Conservation (phyloP, 2,329 filamentous ascomycete genomes). For the Cladophialophora immunda region DNA sequence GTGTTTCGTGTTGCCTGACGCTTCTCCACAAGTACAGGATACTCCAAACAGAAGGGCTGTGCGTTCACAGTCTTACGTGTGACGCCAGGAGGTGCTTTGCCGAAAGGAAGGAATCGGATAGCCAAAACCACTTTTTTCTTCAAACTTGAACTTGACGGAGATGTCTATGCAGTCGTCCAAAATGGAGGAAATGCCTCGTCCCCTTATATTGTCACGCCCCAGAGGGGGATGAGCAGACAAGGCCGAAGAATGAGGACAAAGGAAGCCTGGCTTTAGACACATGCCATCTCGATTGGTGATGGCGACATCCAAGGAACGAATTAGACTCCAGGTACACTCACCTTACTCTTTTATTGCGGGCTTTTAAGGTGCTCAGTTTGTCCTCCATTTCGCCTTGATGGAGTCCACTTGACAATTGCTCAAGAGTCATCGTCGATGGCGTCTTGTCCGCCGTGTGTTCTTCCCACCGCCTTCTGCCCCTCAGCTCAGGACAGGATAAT, state of each 20-base stretch:
- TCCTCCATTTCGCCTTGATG: slow-evolving; percentile 2
- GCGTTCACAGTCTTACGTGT: slow-evolving; percentile 32
- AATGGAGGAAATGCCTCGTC: slow-evolving; percentile 22
- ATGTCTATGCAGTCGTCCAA: not conserved
- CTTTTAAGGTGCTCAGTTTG: slow-evolving; percentile 32
- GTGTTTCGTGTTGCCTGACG: slow-evolving; percentile 26
- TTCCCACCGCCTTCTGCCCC: slow-evolving; percentile 20
- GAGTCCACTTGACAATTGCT: slow-evolving; percentile 12
- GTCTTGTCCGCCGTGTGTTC: slow-evolving; percentile 11
- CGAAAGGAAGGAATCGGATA: not conserved
- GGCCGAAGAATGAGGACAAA: slow-evolving; percentile 22
- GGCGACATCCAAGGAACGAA: slow-evolving; percentile 29
- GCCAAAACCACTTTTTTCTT: not conserved
- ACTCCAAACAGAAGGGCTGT: slow-evolving; percentile 3
- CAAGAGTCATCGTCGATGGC: slow-evolving; percentile 26
- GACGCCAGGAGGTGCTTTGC: slow-evolving; percentile 4
- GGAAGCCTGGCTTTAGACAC: slow-evolving; percentile 23
- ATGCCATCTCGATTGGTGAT: slow-evolving; percentile 35
- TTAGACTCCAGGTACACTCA: slow-evolving; percentile 6
- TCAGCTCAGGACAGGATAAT: slow-evolving; percentile 10
- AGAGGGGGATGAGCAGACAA: slow-evolving; percentile 9
- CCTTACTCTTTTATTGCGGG: slow-evolving; percentile 2
- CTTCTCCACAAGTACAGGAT: slow-evolving; percentile 22
- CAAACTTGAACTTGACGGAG: not conserved
- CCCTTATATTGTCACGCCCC: slow-evolving; percentile 17